A percentile compares a stretch with the other conserved stretches of the same genome.
phyloP scores from a whole-genome alignment of 2,329 filamentous ascomycete species.

The Alternaria brassicae region DNA sequence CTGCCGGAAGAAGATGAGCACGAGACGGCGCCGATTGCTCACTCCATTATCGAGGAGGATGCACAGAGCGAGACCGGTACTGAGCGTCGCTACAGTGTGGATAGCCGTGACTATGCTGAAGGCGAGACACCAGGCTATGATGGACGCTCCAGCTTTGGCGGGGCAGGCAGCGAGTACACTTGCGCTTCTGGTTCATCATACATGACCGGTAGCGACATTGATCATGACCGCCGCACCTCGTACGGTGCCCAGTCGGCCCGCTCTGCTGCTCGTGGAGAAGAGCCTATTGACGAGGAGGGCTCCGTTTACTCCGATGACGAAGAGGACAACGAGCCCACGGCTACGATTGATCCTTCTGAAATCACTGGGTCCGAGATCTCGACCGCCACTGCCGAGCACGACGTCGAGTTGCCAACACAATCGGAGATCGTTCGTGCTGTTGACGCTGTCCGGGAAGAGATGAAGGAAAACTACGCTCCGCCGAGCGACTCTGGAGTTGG shows the following conservation, averaged over 20 bases:
- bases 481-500: constrained; percentile 50
- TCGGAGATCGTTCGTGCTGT: constrained; percentile 43
- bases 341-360: constrained; percentile 36
- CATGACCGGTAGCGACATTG: constrained; percentile 56
- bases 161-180: constrained; percentile 53
- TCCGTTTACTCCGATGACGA: constrained; percentile 41
- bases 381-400: constrained; percentile 26
- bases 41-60: constrained; percentile 40
- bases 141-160: constrained; percentile 52
- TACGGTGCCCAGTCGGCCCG: constrained; percentile 49
- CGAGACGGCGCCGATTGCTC: constrained; percentile 32
- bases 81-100: constrained; percentile 49
- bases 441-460: constrained; percentile 39
- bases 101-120: constrained; percentile 44
- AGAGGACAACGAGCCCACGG: constrained; percentile 41
- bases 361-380: constrained; percentile 36
- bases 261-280: constrained; percentile 40
- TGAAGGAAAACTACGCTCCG: constrained; percentile 34
- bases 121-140: constrained; percentile 47
- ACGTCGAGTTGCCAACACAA: constrained; percentile 38
- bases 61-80: constrained; percentile 49
- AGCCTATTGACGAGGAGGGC: constrained; percentile 44
- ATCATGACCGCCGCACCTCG: constrained; percentile 53
- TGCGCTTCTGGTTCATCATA: constrained; percentile 58
- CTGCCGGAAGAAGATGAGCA: constrained; percentile 54